Percentiles rank a stretch among this genome's conserved stretches.
Conservation (phyloP, 2,329 filamentous ascomycete species). For the Colletotrichum eleusines region DNA sequence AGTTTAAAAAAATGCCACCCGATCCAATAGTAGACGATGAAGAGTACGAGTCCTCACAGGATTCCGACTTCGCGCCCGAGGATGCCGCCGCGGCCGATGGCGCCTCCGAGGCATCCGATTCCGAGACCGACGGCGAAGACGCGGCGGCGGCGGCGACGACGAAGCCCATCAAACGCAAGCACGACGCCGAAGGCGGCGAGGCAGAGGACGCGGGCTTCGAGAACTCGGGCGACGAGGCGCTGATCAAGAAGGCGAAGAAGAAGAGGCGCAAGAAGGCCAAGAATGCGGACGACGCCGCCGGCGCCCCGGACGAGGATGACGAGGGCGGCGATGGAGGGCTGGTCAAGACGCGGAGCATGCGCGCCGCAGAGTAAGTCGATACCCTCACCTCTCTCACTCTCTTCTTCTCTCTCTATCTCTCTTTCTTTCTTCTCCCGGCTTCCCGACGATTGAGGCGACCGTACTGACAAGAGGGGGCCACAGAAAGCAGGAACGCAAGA, state of each 20-base stretch:
- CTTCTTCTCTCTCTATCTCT: not conserved
- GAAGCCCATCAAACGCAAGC: conserved; percentile 51
- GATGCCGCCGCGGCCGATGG: conserved; percentile 58
- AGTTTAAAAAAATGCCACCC: conserved; percentile 53
- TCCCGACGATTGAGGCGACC: fast-evolving
- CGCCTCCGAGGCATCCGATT: conserved; percentile 64
- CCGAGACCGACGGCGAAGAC: conserved; percentile 54
- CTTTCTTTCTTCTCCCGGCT: not conserved
- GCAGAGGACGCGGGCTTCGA: conserved; percentile 65
- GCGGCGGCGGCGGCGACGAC: conserved; percentile 30
- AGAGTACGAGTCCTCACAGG: conserved; percentile 76
- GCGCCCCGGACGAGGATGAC: conserved; percentile 59
- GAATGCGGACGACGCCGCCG: conserved; percentile 47
- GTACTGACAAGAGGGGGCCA: not conserved
- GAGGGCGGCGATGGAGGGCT: conserved; percentile 71
- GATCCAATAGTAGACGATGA: conserved; percentile 59
- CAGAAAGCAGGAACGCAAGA: conserved; percentile 69
- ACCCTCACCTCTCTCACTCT: not conserved
- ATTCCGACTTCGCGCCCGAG: conserved; percentile 79
- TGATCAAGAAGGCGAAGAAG: conserved; percentile 72
- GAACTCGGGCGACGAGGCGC: conserved; percentile 79
- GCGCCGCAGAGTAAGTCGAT: conserved; percentile 69
- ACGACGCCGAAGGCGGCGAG: conserved; percentile 47
- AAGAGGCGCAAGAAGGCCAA: conserved; percentile 60
- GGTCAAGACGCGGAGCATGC: conserved; percentile 79